phyloP scores from a whole-genome alignment of 768 basidiomycete species.

The Lentinula edodes region DNA sequence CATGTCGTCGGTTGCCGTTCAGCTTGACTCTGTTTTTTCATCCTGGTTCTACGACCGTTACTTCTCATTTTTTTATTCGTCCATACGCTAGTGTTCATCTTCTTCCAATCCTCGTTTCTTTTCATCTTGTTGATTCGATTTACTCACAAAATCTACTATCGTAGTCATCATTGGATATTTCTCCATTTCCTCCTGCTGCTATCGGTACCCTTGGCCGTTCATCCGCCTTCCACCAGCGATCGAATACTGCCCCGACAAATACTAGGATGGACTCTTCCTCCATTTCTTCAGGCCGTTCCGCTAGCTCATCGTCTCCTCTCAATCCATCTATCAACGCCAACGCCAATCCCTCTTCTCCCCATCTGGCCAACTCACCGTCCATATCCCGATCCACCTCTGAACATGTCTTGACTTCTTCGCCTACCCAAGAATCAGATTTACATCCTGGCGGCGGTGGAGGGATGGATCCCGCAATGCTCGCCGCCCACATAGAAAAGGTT shows the following conservation, averaged over 20 bases:
- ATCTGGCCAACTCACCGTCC: constrained; percentile 11
- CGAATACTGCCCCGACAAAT: not conserved
- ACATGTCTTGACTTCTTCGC: constrained; percentile 21
- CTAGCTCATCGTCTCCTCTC: not conserved
- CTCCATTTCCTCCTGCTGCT: constrained; percentile 14
- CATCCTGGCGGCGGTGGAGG: not conserved
- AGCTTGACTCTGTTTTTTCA: constrained; percentile 15
- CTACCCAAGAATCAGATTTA: not conserved
- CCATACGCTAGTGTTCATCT: constrained; percentile 6
- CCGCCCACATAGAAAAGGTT: constrained; percentile 64
- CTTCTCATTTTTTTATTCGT: constrained; percentile 22
- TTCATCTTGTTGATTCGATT: not conserved
- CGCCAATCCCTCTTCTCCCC: constrained; percentile 12
- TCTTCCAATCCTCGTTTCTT: not conserved
- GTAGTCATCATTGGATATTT: constrained; percentile 30
- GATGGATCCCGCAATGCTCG: constrained; percentile 15
- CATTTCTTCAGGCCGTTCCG: not conserved
- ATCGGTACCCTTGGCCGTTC: constrained; percentile 15
- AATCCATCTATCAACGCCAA: not conserved
- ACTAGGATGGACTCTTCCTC: constrained; percentile 17
- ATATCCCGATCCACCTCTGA: constrained; percentile 7
- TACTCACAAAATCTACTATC: not conserved
- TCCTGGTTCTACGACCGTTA: constrained; percentile 24
- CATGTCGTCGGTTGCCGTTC: not conserved
- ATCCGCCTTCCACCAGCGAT: constrained; percentile 15